Evolutionary conservation across 164 flowering plant genomes (phyloP).

Genomic region (Santalum album): DNA sequence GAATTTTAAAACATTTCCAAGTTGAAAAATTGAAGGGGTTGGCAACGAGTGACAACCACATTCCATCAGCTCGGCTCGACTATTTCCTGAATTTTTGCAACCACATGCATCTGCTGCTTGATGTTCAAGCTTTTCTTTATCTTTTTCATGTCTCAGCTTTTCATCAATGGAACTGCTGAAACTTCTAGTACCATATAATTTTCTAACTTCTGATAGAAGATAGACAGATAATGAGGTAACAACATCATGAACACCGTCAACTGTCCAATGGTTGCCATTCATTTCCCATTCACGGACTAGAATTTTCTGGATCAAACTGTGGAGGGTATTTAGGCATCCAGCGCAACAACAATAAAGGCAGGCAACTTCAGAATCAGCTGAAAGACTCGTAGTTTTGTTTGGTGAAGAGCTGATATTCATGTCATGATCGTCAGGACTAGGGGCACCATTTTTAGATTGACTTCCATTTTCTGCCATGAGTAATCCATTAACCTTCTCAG

Average conservation of each 20-base stretch:
- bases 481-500: slow-evolving; percentile 16
- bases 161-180: slow-evolving; percentile 8
- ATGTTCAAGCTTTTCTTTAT: slow-evolving; percentile 9
- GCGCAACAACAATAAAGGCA: slow-evolving; percentile 65
- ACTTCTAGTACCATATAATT: slow-evolving; percentile 20
- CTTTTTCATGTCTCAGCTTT: slow-evolving; percentile 7
- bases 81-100: slow-evolving; percentile 21
- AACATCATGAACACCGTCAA: slow-evolving; percentile 68
- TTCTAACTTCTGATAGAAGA: slow-evolving; percentile 44
- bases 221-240: slow-evolving; percentile 59
- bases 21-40: slow-evolving; percentile 12
- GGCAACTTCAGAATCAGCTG: slow-evolving; percentile 16
- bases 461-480: slow-evolving; percentile 7
- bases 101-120: slow-evolving; percentile 16
- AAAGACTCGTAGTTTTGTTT: slow-evolving; percentile 9
- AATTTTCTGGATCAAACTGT: slow-evolving; percentile 34
- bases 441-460: slow-evolving; percentile 10
- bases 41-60: slow-evolving; percentile 45
- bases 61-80: slow-evolving; percentile 21
- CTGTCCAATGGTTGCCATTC: slow-evolving; percentile 28
- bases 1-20: slow-evolving; percentile 27
- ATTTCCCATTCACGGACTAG: slow-evolving; percentile 31
- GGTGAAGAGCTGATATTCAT: slow-evolving; percentile 11
- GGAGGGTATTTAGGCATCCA: slow-evolving; percentile 40
- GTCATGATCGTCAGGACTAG: slow-evolving; percentile 8